phyloP scores from a whole-genome alignment of 2,329 filamentous ascomycete genomes.

The Clonostachys byssicola region DNA sequence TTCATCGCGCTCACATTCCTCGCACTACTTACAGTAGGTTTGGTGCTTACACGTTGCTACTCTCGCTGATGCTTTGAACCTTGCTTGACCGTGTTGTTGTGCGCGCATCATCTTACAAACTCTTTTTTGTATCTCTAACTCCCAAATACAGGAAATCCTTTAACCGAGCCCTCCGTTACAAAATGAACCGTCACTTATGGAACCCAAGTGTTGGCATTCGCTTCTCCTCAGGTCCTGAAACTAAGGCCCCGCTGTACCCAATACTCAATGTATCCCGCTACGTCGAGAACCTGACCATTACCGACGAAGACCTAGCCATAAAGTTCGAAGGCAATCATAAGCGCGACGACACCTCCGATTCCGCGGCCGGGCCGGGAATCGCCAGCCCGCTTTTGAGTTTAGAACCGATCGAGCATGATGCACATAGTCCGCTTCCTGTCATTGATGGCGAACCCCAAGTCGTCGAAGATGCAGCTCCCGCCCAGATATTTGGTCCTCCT shows the following conservation, averaged over 20 bases:
- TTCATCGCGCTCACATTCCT: no score
- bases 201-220: neutral
- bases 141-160: no score
- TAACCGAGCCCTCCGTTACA: no score
- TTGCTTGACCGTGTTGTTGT: no score
- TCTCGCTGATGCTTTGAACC: no score
- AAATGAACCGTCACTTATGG: neutral
- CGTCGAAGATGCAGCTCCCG: neutral
- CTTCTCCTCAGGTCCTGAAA: neutral
- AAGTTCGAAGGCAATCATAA: neutral
- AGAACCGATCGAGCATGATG: no score
- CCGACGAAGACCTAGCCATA: no score
- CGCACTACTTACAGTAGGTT: no score
- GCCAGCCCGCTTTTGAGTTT: no score
- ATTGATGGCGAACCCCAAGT: neutral
- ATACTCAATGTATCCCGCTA: conserved; percentile 16
- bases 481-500: conserved; percentile 1
- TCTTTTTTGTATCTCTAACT: no score
- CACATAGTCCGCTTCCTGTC: neutral
- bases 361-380: neutral
- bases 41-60: no score
- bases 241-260: neutral
- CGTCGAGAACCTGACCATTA: conserved; percentile 4
- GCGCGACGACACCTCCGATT: neutral
- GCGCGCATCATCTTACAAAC: no score